Base-by-base conservation (phyloP, 179 eudicot species). In the Drosera spatulata region DNA sequence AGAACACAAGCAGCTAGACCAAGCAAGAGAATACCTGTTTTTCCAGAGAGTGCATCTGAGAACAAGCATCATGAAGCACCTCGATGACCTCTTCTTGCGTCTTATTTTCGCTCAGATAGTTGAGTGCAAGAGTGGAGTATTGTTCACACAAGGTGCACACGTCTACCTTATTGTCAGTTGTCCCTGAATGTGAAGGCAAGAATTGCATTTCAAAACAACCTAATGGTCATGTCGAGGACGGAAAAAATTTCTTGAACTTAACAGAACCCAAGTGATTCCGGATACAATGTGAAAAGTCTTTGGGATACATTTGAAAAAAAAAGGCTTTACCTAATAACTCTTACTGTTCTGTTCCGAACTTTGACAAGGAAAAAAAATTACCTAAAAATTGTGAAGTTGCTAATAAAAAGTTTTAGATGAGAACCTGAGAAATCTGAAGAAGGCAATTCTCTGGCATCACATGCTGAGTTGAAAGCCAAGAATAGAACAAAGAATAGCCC, bases 81-180 rank as follows among this genome's bases (percentile, higher is more conserved):
- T 72, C 70, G 49, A 85, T 49, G 68, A 87, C 71, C 66, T 83
- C 80, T 39, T 67, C 48, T 53, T 77, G 88, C 42, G 97, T 91
- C 54, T 82, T 83, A 75, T 85, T 76, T 44, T 82, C 81, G 43
- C 63, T 57, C n/a, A 91, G 77, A 72, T 87, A 85, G 9, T 59
- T 68, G 58, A 87, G 69, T 62, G 90, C 86, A 71, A 77, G 53
- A 6, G 71, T 33, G 43, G 87, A 69, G 75, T 70, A 83, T 46
- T 87, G 82, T 85, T 91, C 85, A 73, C 97, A 91, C 70, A 77
- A 8, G 12, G 69, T 61, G 70, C 97, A 91, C 53, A 79, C 11
- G 11, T 90, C 69, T 46, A 72, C 62, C 15, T 75, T 69, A 33
- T 62, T 54, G 43, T 50, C 75, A 58, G 39, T 63, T 45, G 56